phyloP scores from a whole-genome alignment of 2,329 filamentous ascomycete genomes.

The Akanthomyces lecanii region DNA sequence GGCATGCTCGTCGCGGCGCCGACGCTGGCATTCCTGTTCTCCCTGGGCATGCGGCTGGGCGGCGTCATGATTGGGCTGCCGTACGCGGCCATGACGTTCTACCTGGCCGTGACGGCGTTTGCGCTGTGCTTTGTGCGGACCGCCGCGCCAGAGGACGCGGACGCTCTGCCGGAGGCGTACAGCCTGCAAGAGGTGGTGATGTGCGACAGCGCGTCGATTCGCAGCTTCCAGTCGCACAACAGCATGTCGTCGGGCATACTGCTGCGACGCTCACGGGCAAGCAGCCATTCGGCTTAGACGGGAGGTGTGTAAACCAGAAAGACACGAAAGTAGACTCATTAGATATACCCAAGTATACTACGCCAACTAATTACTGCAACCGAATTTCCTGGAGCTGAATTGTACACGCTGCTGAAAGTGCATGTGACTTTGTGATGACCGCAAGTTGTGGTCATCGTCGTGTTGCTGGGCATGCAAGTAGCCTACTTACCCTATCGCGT shows the following conservation, averaged over 20 bases:
- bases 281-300: not conserved
- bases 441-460: too few species aligned
- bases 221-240: not conserved
- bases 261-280: not conserved
- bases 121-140: conserved; percentile 13
- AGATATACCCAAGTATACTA: too few species aligned
- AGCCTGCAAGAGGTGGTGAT: not conserved
- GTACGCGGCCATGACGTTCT: conserved; percentile 19
- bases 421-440: too few species aligned
- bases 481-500: too few species aligned
- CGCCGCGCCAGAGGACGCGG: not conserved
- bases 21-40: conserved; percentile 26
- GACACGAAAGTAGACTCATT: too few species aligned
- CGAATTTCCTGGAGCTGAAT: too few species aligned
- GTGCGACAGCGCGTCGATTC: not conserved
- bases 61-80: conserved; percentile 27
- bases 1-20: conserved; percentile 25
- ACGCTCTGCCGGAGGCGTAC: not conserved
- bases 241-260: not conserved
- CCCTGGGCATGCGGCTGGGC: conserved; percentile 22
- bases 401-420: too few species aligned
- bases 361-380: too few species aligned
- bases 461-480: too few species aligned
- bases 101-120: conserved; percentile 8
- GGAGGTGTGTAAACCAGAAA: too few species aligned